Conservation (phyloP, 768 basidiomycete species). For the Sarcodon aspratus region DNA sequence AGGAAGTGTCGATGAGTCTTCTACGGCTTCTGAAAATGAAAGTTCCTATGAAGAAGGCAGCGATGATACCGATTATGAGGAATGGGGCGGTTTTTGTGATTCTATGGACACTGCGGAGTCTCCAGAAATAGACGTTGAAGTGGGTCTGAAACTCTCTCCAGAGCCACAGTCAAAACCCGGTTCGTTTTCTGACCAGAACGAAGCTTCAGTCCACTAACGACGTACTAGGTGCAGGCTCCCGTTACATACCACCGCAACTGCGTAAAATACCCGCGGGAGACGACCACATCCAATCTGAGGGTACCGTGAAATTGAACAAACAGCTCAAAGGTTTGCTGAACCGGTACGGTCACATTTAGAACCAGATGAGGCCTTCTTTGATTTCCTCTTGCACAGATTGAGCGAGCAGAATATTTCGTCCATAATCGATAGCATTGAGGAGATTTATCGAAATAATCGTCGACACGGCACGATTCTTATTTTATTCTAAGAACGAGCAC, state of each 20-base stretch:
- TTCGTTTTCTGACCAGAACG: too few species aligned
- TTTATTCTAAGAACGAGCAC: neutral
- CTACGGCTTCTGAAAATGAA: neutral
- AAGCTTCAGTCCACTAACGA: too few species aligned
- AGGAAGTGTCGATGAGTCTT: neutral
- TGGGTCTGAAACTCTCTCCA: too few species aligned
- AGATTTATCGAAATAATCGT: constrained; percentile 61
- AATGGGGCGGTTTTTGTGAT: constrained; percentile 6
- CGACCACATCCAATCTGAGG: constrained; percentile 22
- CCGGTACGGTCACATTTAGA: constrained; percentile 33
- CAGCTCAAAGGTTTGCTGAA: constrained; percentile 85
- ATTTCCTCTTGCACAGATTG: constrained; percentile 37
- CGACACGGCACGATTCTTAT: constrained; percentile 56
- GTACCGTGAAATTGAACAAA: constrained; percentile 46
- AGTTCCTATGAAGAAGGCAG: constrained; percentile 7
- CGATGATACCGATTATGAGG: constrained; percentile 8
- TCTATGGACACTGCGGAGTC: neutral
- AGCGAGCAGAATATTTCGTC: constrained; percentile 80
- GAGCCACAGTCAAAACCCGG: too few species aligned
- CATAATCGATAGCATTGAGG: constrained; percentile 66
- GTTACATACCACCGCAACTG: constrained; percentile 79
- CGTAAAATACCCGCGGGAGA: constrained; percentile 35
- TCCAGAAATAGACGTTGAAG: too few species aligned
- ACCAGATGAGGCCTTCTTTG: neutral
- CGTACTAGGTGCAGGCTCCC: constrained; percentile 3